Conservation (phyloP, 1,284 basidiomycete genomes). For the Trichosporon faecale region DNA sequence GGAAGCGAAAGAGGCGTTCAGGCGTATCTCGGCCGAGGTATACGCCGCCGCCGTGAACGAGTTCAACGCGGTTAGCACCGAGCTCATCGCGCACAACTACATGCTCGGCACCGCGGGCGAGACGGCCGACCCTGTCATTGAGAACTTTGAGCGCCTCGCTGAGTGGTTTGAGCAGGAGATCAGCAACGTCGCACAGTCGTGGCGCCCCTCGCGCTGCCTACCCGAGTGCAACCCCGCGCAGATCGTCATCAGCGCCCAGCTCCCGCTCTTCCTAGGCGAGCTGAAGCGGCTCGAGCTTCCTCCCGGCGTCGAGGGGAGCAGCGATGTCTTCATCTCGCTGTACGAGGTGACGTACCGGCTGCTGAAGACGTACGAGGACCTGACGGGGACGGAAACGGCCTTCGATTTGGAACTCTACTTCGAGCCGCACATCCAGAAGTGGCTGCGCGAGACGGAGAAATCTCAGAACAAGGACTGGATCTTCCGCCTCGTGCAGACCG, state of each 20-base stretch:
- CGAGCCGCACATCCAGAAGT: conserved; percentile 50
- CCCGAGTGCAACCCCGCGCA: conserved; percentile 42
- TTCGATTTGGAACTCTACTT: conserved; percentile 51
- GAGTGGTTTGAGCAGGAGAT: conserved; percentile 48
- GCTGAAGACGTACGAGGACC: conserved; percentile 42
- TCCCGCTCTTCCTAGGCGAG: conserved; percentile 51
- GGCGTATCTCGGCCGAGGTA: conserved; percentile 40
- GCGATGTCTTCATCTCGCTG: conserved; percentile 44
- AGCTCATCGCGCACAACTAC: conserved; percentile 24
- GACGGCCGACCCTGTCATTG: conserved; percentile 34
- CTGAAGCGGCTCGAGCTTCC: conserved; percentile 45
- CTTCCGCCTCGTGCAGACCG: conserved; percentile 48
- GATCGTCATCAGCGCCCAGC: conserved; percentile 47
- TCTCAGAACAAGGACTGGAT: conserved; percentile 51
- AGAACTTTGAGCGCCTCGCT: conserved; percentile 46
- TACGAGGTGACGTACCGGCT: conserved; percentile 47
- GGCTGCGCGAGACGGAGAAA: conserved; percentile 47
- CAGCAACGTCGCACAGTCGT: conserved; percentile 35
- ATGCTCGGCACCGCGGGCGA: conserved; percentile 26
- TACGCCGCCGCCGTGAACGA: conserved; percentile 43
- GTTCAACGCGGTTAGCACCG: conserved; percentile 40
- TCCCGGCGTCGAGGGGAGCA: conserved; percentile 26
- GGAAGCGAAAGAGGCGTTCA: conserved; percentile 19
- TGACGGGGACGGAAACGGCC: conserved; percentile 37
- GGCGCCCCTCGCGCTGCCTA: conserved; percentile 33